Percentiles rank a stretch among this genome's conserved stretches.
Conservation (phyloP, 257 asterid species). For the Solanum tacnaense region DNA sequence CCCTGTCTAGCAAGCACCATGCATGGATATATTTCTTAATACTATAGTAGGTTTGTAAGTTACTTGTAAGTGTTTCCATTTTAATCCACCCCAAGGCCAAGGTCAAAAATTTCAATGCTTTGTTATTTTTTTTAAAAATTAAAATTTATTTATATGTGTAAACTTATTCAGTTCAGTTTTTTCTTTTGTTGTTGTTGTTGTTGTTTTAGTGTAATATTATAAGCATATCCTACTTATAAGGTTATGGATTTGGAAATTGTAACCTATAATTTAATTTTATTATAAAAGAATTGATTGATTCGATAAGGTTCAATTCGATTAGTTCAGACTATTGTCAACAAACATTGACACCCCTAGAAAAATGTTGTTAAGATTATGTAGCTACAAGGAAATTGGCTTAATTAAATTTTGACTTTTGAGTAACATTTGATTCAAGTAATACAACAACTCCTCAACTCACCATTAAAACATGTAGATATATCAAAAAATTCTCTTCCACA, state of each 20-base stretch:
- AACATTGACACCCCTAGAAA: background rate
- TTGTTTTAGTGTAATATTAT: background rate
- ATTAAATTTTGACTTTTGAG: background rate
- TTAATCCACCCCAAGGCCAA: background rate
- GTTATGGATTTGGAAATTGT: background rate
- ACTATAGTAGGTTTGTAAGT: background rate
- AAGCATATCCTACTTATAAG: background rate
- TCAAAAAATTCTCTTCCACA: background rate
- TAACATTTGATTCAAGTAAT: background rate
- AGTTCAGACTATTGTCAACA: background rate
- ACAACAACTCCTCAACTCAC: background rate
- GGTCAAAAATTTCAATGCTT: background rate
- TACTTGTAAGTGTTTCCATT: background rate
- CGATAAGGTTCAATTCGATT: background rate
- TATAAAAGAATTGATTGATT: background rate
- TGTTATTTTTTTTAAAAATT: background rate
- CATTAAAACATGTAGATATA: background rate
- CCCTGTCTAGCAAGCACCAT: background rate
- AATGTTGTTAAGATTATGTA: background rate
- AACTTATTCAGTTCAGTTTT: background rate
- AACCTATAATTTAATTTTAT: background rate
- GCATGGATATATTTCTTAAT: background rate
- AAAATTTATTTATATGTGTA: background rate
- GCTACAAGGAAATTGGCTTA: background rate
- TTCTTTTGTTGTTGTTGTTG: background rate